Percentiles rank a stretch among this genome's conserved stretches.
Evolutionary conservation across 2,329 filamentous ascomycete species (phyloP).

Genomic region (Tolypocladium pustulatum): DNA sequence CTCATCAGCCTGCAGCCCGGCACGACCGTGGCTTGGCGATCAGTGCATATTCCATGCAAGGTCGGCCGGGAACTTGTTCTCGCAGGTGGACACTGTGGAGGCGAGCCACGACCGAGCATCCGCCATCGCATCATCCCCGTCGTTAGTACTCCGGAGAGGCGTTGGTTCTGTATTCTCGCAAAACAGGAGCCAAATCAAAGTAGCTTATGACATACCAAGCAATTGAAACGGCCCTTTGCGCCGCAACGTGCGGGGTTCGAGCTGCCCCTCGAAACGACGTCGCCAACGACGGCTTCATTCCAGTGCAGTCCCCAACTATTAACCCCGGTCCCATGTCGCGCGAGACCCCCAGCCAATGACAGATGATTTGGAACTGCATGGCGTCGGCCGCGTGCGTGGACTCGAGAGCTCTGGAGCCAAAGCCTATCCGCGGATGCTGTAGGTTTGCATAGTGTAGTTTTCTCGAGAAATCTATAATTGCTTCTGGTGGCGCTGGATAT

Average conservation of each 20-base stretch:
- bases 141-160: too few species aligned
- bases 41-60: neutral
- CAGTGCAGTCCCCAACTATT: neutral
- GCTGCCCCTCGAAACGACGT: neutral
- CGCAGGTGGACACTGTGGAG: neutral
- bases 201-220: neutral
- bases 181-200: neutral
- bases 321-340: neutral
- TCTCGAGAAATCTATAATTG: slow-evolving; percentile 19
- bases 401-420: neutral
- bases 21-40: neutral
- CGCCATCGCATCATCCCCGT: neutral
- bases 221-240: neutral
- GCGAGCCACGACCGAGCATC: neutral
- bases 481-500: slow-evolving; percentile 10
- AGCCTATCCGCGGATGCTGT: neutral
- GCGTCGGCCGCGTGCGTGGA: neutral
- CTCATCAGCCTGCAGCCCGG: neutral
- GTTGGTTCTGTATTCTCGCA: too few species aligned
- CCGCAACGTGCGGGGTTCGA: neutral
- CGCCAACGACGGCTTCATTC: neutral
- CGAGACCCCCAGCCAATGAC: neutral
- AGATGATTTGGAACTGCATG: neutral
- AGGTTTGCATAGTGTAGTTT: slow-evolving; percentile 13
- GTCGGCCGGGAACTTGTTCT: neutral